A percentile compares a stretch with the other conserved stretches of the same genome.
Conservation (phyloP, 1,139 yeast genomes). For the Suzukiozyma palmioleophila region DNA sequence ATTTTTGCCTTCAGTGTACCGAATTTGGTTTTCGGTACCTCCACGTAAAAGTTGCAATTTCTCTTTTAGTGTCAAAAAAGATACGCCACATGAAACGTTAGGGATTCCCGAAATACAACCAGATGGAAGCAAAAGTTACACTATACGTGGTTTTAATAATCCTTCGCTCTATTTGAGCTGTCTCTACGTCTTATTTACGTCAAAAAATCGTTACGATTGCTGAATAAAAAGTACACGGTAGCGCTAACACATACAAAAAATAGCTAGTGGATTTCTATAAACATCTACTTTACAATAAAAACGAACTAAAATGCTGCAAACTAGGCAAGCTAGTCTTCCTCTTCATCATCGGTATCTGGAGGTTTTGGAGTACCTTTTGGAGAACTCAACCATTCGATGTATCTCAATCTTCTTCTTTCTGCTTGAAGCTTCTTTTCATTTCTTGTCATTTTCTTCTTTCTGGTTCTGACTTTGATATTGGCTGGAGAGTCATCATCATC, state of each 20-base stretch:
- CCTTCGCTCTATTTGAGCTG: too few relatives aligned
- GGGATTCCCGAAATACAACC: too few relatives aligned
- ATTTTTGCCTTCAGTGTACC: conserved; percentile 1
- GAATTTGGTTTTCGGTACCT: neutral
- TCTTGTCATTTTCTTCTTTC: conserved; percentile 96
- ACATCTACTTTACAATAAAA: conserved; percentile 1
- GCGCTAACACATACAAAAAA: neutral
- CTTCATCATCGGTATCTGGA: conserved; percentile 89
- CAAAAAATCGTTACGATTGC: too few relatives aligned
- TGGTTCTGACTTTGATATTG: conserved; percentile 82
- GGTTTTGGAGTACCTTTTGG: conserved; percentile 98
- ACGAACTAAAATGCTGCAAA: neutral
- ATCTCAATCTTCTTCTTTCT: conserved; percentile 90
- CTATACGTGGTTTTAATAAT: too few relatives aligned
- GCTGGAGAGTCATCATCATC: conserved; percentile 91
- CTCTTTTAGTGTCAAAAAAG: too few relatives aligned
- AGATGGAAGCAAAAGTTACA: too few relatives aligned
- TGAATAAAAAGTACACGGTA: neutral
- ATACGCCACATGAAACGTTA: too few relatives aligned
- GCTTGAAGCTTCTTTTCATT: conserved; percentile 90
- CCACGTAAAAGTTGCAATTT: neutral
- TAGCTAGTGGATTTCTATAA: neutral
- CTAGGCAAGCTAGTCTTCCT: conserved; percentile 26
- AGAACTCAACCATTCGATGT: conserved; percentile 89
- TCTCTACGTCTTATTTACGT: too few relatives aligned